Percentiles rank a stretch among this genome's conserved stretches.
These are phyloP conservation scores for Apium graveolens DNA, from an alignment of 129 eudicot genomes.

Conservation along the genomic window DNA sequence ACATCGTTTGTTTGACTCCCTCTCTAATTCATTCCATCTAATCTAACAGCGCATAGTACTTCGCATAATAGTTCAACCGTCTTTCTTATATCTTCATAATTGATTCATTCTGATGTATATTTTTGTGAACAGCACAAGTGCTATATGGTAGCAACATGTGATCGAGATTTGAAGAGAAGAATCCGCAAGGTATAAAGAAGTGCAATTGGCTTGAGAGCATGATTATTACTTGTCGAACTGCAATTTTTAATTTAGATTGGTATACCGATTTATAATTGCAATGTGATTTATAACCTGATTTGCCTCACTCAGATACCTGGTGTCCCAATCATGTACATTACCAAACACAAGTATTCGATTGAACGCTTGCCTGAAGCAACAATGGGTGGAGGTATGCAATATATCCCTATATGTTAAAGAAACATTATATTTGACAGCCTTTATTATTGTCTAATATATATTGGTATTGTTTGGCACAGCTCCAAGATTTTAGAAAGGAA, in stretches of 20 bases:
- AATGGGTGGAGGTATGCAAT: conserved; percentile 85
- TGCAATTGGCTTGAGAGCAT: not conserved
- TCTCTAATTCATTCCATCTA: not conserved
- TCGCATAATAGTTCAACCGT: not conserved
- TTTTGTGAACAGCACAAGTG: conserved; percentile 77
- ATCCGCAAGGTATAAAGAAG: conserved; percentile 64
- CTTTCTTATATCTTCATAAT: not conserved
- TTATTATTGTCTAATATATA: not conserved
- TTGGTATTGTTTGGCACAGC: not conserved
- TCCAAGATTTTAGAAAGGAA: conserved; percentile 3
- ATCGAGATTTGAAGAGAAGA: conserved; percentile 91
- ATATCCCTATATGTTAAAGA: not conserved
- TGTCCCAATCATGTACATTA: conserved; percentile 97
- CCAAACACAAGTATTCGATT: conserved; percentile 70
- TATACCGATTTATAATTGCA: not conserved
- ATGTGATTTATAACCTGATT: not conserved
- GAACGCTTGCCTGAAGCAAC: conserved; percentile 98
- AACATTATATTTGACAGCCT: not conserved
- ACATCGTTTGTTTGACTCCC: not conserved
- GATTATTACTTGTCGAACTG: not conserved
- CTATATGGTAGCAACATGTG: conserved; percentile 97
- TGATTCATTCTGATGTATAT: not conserved
- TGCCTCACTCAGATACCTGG: conserved; percentile 64
- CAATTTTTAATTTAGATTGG: too few species aligned
- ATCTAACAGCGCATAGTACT: not conserved